These are phyloP conservation scores for Candida smagusa DNA, from an alignment of 1,139 yeast genomes.

Conservation along the genomic window DNA sequence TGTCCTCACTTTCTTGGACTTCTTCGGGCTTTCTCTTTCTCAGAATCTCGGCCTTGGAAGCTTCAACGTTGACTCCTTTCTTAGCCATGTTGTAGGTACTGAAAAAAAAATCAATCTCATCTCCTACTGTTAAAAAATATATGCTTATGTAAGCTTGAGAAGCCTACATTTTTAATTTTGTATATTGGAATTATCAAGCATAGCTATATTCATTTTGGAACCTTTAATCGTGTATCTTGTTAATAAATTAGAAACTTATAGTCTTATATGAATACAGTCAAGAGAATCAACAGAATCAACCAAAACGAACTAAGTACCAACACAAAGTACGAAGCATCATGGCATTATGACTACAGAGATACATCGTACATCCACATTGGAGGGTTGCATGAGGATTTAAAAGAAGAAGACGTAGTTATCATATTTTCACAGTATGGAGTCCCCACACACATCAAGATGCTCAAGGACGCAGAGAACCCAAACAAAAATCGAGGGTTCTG, in stretches of 20 bases:
- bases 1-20: conserved; percentile 16
- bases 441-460: conserved; percentile 73
- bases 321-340: conserved; percentile 64
- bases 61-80: conserved; percentile 5
- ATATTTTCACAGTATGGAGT: conserved; percentile 89
- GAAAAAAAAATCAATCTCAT: conserved; percentile 9
- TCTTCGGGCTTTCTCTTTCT: conserved; percentile 16
- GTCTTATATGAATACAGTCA: conserved; percentile 37
- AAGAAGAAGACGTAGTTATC: conserved; percentile 71
- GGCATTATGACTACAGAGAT: conserved; percentile 86
- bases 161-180: too few relatives aligned
- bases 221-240: too few relatives aligned
- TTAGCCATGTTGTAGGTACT: conserved; percentile 7
- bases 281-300: conserved; percentile 58
- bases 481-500: conserved; percentile 69
- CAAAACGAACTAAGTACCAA: conserved; percentile 63
- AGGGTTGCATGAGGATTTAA: conserved; percentile 60
- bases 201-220: too few relatives aligned
- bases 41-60: conserved; percentile 7
- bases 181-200: too few relatives aligned
- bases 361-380: conserved; percentile 63
- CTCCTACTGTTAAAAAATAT: conserved; percentile 1
- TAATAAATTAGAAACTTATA: too few relatives aligned
- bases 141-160: too few relatives aligned
- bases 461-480: conserved; percentile 68